Conservation (phyloP, 2,329 filamentous ascomycete genomes). For the Colletotrichum simmondsii region DNA sequence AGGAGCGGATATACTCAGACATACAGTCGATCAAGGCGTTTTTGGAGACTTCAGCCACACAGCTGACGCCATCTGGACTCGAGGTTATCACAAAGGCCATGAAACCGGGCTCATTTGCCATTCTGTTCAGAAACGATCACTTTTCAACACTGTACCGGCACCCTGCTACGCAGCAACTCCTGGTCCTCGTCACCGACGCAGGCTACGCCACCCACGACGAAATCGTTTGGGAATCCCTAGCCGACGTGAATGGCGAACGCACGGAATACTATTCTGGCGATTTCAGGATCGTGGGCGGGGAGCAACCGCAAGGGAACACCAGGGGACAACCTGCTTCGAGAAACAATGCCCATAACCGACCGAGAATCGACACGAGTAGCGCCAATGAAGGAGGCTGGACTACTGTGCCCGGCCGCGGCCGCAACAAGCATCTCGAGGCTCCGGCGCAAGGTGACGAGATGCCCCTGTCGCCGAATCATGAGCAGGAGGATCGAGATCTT, state of each 20-base stretch:
- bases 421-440: constrained; percentile 12
- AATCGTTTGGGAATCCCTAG: constrained; percentile 94
- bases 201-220: constrained; percentile 90
- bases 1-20: constrained; percentile 85
- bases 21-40: constrained; percentile 87
- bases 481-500: constrained; percentile 86
- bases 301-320: constrained; percentile 38
- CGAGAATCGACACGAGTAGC: constrained; percentile 2
- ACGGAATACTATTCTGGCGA: constrained; percentile 91
- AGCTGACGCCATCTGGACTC: constrained; percentile 85
- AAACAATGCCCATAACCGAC: constrained; percentile 6
- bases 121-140: constrained; percentile 96
- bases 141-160: constrained; percentile 95
- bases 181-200: constrained; percentile 91
- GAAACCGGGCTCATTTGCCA: constrained; percentile 82
- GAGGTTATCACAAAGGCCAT: constrained; percentile 78
- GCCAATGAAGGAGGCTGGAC: constrained; percentile 59
- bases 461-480: constrained; percentile 54
- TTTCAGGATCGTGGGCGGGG: constrained; percentile 83
- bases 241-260: constrained; percentile 85
- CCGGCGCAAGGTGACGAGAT: constrained; percentile 36
- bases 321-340: not conserved
- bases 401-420: constrained; percentile 55
- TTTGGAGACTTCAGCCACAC: constrained; percentile 82
- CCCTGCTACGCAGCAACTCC: constrained; percentile 77